Percentiles rank a stretch among this genome's conserved stretches.
phyloP scores from a whole-genome alignment of 768 basidiomycete species.

The Mrakia blollopis region DNA sequence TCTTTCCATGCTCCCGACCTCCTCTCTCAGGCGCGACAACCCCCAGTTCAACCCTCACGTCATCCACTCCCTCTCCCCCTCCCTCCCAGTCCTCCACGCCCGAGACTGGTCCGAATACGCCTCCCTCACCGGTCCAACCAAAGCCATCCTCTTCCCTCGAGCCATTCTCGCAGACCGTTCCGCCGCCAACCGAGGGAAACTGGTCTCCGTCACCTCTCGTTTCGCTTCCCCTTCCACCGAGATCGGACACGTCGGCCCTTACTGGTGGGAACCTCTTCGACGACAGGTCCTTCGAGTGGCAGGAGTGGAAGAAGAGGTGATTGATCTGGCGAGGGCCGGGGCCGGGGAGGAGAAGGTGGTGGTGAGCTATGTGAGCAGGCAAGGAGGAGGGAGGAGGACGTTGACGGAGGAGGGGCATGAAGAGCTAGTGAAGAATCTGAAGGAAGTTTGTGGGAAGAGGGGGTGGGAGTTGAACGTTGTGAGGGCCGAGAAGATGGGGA shows the following conservation, averaged over 20 bases:
- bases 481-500: not conserved
- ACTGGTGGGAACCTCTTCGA: not conserved
- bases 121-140: not conserved
- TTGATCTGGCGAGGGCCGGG: not conserved
- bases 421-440: not conserved
- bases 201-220: not conserved
- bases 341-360: not conserved
- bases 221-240: not conserved
- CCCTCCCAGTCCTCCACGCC: not conserved
- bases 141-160: not conserved
- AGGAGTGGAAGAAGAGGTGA: not conserved
- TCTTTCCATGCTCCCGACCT: not conserved
- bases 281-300: not conserved
- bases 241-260: not conserved
- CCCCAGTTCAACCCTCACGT: not conserved
- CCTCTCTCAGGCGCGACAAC: not conserved
- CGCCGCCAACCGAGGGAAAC: not conserved
- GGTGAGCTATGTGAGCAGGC: not conserved
- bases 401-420: not conserved
- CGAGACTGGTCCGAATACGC: not conserved
- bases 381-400: not conserved
- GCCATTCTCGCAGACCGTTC: slow-evolving; percentile 4
- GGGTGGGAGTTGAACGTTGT: not conserved
- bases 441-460: not conserved
- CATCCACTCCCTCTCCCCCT: slow-evolving; percentile 1